Percentiles rank a stretch among this genome's conserved stretches.
Evolutionary conservation across 129 eudicot species (phyloP).

Genomic region (Chrysanthemum seticuspe): DNA sequence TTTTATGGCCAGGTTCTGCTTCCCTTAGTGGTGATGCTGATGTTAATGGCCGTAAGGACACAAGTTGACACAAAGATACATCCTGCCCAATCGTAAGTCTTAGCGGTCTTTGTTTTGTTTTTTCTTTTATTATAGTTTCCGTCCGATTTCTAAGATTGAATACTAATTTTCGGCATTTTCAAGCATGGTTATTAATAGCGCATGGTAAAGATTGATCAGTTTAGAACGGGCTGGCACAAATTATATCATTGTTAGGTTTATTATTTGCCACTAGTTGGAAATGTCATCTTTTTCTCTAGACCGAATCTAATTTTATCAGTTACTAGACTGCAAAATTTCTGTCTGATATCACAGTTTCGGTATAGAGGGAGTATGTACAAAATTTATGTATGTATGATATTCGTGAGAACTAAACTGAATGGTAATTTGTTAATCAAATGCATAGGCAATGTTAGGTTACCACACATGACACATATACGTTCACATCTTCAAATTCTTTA

Average conservation of each 20-base stretch:
- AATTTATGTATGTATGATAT: slow-evolving; percentile 4
- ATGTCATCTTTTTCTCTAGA: not conserved
- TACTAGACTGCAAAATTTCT: slow-evolving; percentile 12
- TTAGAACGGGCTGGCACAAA: slow-evolving; percentile 19
- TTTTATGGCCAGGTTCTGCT: slow-evolving; percentile 64
- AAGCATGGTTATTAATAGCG: not conserved
- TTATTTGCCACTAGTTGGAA: slow-evolving; percentile 20
- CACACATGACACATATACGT: no score
- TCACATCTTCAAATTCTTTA: no score
- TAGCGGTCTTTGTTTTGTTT: slow-evolving; percentile 8
- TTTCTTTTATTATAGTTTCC: not conserved
- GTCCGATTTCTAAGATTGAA: not conserved
- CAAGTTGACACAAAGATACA: slow-evolving; percentile 82
- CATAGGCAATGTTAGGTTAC: not conserved
- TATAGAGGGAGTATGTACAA: slow-evolving; percentile 1
- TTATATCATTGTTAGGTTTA: not conserved
- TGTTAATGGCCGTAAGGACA: slow-evolving; percentile 87
- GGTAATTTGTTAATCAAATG: slow-evolving; percentile 9
- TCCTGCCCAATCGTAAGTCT: slow-evolving; percentile 79
- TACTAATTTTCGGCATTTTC: slow-evolving; percentile 1
- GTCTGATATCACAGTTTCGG: slow-evolving; percentile 6
- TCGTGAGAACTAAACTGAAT: slow-evolving; percentile 5
- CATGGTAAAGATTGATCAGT: slow-evolving; percentile 2
- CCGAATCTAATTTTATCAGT: slow-evolving; percentile 1
- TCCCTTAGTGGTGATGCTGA: slow-evolving; percentile 86